Percentiles rank a stretch among this genome's conserved stretches.
Conservation (phyloP, 2,329 filamentous ascomycete species). For the Calonectria crousiana region DNA sequence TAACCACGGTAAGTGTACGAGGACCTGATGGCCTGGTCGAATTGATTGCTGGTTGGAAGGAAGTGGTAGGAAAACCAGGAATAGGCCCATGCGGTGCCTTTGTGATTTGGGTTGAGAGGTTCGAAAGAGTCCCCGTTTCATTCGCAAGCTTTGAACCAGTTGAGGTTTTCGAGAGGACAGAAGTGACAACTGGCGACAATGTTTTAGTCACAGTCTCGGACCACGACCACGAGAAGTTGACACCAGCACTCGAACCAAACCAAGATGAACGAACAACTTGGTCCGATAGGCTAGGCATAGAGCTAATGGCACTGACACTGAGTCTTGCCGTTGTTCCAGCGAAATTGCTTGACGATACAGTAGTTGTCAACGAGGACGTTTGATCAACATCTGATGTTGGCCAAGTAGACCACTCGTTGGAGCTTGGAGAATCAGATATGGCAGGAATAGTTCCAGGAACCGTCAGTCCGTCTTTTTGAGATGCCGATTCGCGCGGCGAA, state of each 20-base stretch:
- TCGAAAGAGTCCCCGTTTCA: neutral
- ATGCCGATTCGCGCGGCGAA: neutral
- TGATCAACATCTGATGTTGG: neutral
- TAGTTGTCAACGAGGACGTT: neutral
- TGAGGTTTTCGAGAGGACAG: neutral
- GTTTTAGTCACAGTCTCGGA: neutral
- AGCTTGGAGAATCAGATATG: neutral
- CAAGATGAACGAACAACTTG: neutral
- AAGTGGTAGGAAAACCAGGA: constrained; percentile 21
- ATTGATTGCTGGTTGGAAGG: constrained; percentile 21
- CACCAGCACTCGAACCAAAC: neutral
- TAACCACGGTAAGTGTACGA: constrained; percentile 21
- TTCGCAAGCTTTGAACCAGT: neutral
- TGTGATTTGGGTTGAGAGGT: neutral
- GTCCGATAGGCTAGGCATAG: neutral
- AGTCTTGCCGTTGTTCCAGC: neutral
- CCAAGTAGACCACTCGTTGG: neutral
- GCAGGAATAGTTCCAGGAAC: neutral
- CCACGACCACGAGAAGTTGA: neutral
- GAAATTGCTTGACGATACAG: neutral
- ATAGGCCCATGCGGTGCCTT: neutral
- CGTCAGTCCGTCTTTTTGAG: neutral
- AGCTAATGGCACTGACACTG: neutral
- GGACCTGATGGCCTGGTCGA: neutral
- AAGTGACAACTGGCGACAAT: neutral